Conservation (phyloP, 1,284 basidiomycete species). For the Coriolopsis trogii region DNA sequence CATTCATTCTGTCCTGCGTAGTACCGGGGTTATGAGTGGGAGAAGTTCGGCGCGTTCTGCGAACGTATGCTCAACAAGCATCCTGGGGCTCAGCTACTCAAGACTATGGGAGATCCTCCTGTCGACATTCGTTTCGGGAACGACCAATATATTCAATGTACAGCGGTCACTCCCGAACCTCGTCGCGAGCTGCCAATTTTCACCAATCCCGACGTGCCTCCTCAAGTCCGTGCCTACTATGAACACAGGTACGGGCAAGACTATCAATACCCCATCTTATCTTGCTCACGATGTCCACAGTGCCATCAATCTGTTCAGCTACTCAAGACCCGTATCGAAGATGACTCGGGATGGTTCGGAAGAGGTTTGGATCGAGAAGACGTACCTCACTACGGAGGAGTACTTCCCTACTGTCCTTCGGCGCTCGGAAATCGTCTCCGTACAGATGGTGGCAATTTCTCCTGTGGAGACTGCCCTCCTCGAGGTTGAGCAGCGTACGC, state of each 20-base stretch:
- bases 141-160: slow-evolving; percentile 89
- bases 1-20: slow-evolving; percentile 31
- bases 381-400: slow-evolving; percentile 85
- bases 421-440: slow-evolving; percentile 85
- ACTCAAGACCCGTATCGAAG: slow-evolving; percentile 70
- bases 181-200: slow-evolving; percentile 82
- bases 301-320: slow-evolving; percentile 82
- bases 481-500: slow-evolving; percentile 79
- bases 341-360: slow-evolving; percentile 62
- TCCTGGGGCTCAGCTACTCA: slow-evolving; percentile 83
- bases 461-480: slow-evolving; percentile 85
- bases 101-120: slow-evolving; percentile 75
- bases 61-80: slow-evolving; percentile 94
- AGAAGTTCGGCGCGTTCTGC: slow-evolving; percentile 87
- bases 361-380: slow-evolving; percentile 90
- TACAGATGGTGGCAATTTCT: slow-evolving; percentile 79
- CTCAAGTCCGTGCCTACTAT: slow-evolving; percentile 83
- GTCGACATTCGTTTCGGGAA: slow-evolving; percentile 82
- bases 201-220: slow-evolving; percentile 82
- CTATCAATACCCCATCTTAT: no score
- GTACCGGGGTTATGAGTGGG: slow-evolving; percentile 93
- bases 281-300: no score
- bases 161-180: slow-evolving; percentile 84
- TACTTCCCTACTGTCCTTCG: slow-evolving; percentile 91
- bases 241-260: slow-evolving; percentile 89